phyloP scores from a whole-genome alignment of 2,329 filamentous ascomycete species.

The Shiraia sp. region DNA sequence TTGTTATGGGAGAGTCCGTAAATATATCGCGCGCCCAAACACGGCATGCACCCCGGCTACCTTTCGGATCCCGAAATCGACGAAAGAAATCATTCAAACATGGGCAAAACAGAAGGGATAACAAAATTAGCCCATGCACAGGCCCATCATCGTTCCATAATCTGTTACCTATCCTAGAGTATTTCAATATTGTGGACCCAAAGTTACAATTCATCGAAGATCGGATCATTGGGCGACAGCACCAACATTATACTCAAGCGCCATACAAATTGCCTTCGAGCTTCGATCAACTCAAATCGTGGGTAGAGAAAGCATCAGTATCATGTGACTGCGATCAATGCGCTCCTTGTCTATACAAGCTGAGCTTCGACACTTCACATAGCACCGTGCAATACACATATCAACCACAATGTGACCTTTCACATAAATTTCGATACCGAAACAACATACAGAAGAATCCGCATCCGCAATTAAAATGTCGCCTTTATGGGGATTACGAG shows the following conservation, averaged over 20 bases:
- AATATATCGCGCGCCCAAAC: too few species aligned
- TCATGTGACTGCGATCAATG: constrained; percentile 18
- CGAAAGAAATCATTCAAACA: too few species aligned
- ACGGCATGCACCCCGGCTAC: too few species aligned
- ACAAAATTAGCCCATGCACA: constrained; percentile 1
- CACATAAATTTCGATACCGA: not conserved
- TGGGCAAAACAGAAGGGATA: too few species aligned
- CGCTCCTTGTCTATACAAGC: constrained; percentile 15
- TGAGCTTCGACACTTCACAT: constrained; percentile 9
- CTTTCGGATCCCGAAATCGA: too few species aligned
- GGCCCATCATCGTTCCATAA: constrained; percentile 16
- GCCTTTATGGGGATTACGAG: constrained; percentile 19
- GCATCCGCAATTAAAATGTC: constrained; percentile 4
- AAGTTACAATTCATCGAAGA: constrained; percentile 17
- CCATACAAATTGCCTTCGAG: constrained; percentile 3
- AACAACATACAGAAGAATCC: not conserved
- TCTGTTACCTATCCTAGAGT: constrained; percentile 17
- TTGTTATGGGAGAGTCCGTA: too few species aligned
- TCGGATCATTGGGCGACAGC: constrained; percentile 11
- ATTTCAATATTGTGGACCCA: constrained; percentile 15
- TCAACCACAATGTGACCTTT: not conserved
- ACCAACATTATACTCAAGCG: not conserved
- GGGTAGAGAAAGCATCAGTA: constrained; percentile 5
- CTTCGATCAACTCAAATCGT: constrained; percentile 5
- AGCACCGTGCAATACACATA: constrained; percentile 6